phyloP scores from a whole-genome alignment of 148 eudicot species.

The Selenicereus undatus region DNA sequence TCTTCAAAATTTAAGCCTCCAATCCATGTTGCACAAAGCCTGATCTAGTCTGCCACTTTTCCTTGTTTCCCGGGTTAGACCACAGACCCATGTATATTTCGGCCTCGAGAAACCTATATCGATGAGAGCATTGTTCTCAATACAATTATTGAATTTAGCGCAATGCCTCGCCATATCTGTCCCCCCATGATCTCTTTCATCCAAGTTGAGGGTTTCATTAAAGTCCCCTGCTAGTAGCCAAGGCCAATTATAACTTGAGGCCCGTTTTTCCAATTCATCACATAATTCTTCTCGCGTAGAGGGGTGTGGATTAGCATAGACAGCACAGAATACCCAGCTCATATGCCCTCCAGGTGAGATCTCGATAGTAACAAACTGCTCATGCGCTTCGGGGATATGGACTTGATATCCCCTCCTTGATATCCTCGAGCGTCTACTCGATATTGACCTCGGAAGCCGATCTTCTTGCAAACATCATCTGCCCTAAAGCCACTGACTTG shows the following conservation, averaged over 20 bases:
- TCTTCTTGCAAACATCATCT: background rate
- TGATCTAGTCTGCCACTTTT: background rate
- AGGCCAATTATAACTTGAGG: background rate
- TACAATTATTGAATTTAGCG: background rate
- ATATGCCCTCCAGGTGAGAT: too few species aligned
- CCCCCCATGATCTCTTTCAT: background rate
- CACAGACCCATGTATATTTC: background rate
- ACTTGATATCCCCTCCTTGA: background rate
- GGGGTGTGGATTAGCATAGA: background rate
- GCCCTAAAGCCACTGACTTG: background rate
- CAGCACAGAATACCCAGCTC: background rate
- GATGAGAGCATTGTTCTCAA: background rate
- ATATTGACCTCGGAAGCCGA: too few species aligned
- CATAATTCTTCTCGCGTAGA: background rate
- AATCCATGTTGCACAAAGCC: too few species aligned
- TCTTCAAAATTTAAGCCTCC: background rate
- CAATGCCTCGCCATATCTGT: background rate
- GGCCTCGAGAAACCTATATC: background rate
- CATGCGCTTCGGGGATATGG: background rate
- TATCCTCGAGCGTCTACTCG: background rate
- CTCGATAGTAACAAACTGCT: too few species aligned
- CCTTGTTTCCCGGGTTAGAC: background rate
- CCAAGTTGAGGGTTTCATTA: too few species aligned
- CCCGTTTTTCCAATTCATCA: background rate
- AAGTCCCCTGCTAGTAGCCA: background rate